Conservation (phyloP, 805 yeast genomes). For the Cyberlindnera amylophila region DNA sequence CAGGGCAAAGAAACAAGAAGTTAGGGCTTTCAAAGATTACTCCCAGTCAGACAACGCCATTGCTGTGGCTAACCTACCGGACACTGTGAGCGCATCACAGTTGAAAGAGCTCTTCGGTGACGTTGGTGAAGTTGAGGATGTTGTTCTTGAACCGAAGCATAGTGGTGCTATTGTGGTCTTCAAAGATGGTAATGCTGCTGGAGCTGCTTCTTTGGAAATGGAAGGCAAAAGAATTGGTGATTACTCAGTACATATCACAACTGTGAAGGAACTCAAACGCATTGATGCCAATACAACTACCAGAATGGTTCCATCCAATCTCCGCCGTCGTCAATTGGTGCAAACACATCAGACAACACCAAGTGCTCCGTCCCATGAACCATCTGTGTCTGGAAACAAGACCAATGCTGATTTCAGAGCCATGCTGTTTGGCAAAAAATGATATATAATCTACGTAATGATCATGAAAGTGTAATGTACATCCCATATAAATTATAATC, state of each 20-base stretch:
- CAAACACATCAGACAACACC: too few relatives aligned
- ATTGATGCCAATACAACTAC: slow-evolving; percentile 1
- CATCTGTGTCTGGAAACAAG: slow-evolving; percentile 4
- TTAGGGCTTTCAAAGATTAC: slow-evolving; percentile 18
- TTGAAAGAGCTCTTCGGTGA: slow-evolving; percentile 30
- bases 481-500: too few relatives aligned
- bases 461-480: too few relatives aligned
- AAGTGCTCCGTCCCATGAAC: too few relatives aligned
- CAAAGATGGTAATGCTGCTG: slow-evolving; percentile 40
- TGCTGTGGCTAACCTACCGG: slow-evolving; percentile 30
- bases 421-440: slow-evolving; percentile 20
- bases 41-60: slow-evolving; percentile 22
- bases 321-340: slow-evolving; percentile 1
- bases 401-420: slow-evolving; percentile 27
- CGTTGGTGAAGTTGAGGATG: slow-evolving; percentile 37
- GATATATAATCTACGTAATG: neutral
- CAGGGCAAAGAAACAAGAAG: slow-evolving; percentile 31
- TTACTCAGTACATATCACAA: slow-evolving; percentile 30
- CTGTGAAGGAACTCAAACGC: slow-evolving; percentile 30
- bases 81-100: slow-evolving; percentile 36
- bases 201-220: slow-evolving; percentile 43
- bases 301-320: slow-evolving; percentile 11
- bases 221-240: slow-evolving; percentile 38
- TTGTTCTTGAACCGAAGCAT: slow-evolving; percentile 43
- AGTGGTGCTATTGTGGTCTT: slow-evolving; percentile 51